Conservation (phyloP, 331 rosid genomes). For the Ulmus americana region DNA sequence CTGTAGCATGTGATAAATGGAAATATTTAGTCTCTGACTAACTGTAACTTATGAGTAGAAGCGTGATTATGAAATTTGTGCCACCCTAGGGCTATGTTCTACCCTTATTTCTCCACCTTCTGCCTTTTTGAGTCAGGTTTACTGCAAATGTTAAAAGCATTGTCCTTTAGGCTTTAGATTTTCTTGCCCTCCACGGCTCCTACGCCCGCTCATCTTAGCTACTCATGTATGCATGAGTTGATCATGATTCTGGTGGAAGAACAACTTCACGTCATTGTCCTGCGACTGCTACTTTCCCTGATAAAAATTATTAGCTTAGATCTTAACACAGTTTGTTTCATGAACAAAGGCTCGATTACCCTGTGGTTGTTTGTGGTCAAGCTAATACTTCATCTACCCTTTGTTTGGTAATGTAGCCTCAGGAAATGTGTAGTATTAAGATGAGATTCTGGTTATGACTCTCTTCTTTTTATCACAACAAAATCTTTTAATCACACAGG, state of each 20-base stretch:
- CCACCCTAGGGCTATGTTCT: background rate
- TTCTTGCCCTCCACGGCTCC: background rate
- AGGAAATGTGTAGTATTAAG: background rate
- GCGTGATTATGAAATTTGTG: too few relatives aligned
- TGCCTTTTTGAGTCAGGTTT: background rate
- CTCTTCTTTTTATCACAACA: background rate
- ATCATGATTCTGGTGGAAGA: background rate
- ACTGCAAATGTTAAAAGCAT: background rate
- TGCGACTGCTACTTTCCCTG: background rate
- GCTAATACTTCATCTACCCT: background rate
- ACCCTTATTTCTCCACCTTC: background rate
- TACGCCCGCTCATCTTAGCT: background rate
- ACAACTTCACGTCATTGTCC: background rate
- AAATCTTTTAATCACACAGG: constrained; percentile 31
- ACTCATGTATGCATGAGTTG: background rate
- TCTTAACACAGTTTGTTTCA: too few relatives aligned
- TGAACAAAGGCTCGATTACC: too few relatives aligned
- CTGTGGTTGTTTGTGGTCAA: too few relatives aligned
- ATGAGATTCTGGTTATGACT: background rate
- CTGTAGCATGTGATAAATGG: background rate
- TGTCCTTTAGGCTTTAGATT: background rate
- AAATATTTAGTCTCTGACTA: background rate
- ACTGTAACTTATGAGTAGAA: too few relatives aligned
- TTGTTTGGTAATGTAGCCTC: background rate
- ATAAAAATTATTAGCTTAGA: too few relatives aligned